Evolutionary conservation across 345 rosid genomes (phyloP), one percentile per base, ranked within the genome.

Genomic region (Populus simonii): DNA sequence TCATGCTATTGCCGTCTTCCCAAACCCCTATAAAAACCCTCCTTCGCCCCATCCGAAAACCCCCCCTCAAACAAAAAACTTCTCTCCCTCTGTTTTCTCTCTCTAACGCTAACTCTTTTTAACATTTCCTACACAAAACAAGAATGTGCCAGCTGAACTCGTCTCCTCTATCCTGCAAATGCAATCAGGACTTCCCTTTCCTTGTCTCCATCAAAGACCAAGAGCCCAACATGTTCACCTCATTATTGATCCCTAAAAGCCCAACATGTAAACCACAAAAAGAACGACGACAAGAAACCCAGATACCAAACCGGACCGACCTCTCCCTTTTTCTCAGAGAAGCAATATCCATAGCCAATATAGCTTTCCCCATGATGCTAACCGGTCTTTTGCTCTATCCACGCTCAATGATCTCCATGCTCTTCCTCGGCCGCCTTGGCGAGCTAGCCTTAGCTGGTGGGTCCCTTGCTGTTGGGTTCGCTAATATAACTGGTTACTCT

Each of bases 401-500:
- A 20, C 97, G 97, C 36, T 91, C 98, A 1, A 89, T 94, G 89
- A 87, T 93, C 84, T 94, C 98, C 62, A 82, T 92, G 88, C 85
- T 87, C 11, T 94, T 88, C 81, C 97, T 94, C 8, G 93, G 97
- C 39, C 86, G 82, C 33, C 91, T 90, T 1, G 97, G 96, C 0
- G 94, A 87, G 23, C 85, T 89, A 0, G 80, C 94, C 66, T 82
- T 94, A 41, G 96, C 97, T 1, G 98, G 96, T 7, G 98, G 98
- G 27, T 90, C 98, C 0, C 92, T 94, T 13, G 98, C 98, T 23
- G 53, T 90, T 3, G 97, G 92, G 20, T 94, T 94, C 45, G 98
- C 98, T 20, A 94, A 94, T 85, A 93, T 94, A 59, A 91, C 95
- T 4, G 98, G 97, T 3, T 93, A 94, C 81, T 93, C 98, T 23